A percentile compares a stretch with the other conserved stretches of the same genome.
These are phyloP conservation scores for Cystobasidium pallidum DNA, from an alignment of 1,284 basidiomycete species.

Conservation along the genomic window DNA sequence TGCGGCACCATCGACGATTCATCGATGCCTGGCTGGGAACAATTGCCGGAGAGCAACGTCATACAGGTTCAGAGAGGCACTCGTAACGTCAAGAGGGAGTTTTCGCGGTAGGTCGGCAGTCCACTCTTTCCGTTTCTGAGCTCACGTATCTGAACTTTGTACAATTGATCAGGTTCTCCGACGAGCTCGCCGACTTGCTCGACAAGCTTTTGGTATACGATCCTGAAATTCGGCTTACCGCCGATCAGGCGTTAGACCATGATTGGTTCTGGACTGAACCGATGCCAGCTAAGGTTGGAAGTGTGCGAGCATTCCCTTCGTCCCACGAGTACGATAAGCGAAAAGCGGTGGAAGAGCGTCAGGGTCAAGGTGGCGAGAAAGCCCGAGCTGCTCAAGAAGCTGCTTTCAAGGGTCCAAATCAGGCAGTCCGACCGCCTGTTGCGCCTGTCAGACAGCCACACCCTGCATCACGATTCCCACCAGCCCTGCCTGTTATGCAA, in stretches of 20 bases:
- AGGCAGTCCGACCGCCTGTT: slow-evolving; percentile 2
- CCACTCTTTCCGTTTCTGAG: background rate
- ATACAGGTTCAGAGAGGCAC: slow-evolving; percentile 11
- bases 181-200: slow-evolving; percentile 56
- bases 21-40: slow-evolving; percentile 74
- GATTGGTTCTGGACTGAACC: slow-evolving; percentile 70
- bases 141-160: background rate
- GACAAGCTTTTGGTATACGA: slow-evolving; percentile 61
- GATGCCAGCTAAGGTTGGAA: slow-evolving; percentile 30
- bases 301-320: slow-evolving; percentile 27
- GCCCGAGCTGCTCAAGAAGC: slow-evolving; percentile 39
- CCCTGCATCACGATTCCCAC: background rate
- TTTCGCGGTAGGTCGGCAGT: slow-evolving; percentile 21
- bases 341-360: slow-evolving; percentile 24
- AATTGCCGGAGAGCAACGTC: slow-evolving; percentile 51
- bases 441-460: background rate
- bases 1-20: slow-evolving; percentile 81
- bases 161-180: slow-evolving; percentile 15
- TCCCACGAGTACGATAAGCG: slow-evolving; percentile 44
- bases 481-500: slow-evolving; percentile 10
- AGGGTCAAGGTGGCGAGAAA: slow-evolving; percentile 23
- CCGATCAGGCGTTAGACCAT: slow-evolving; percentile 60
- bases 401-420: slow-evolving; percentile 34
- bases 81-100: slow-evolving; percentile 37
- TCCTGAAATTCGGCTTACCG: slow-evolving; percentile 62